Conservation (phyloP, 176 grass and related monocot genomes). For the Saccharum spontaneum region DNA sequence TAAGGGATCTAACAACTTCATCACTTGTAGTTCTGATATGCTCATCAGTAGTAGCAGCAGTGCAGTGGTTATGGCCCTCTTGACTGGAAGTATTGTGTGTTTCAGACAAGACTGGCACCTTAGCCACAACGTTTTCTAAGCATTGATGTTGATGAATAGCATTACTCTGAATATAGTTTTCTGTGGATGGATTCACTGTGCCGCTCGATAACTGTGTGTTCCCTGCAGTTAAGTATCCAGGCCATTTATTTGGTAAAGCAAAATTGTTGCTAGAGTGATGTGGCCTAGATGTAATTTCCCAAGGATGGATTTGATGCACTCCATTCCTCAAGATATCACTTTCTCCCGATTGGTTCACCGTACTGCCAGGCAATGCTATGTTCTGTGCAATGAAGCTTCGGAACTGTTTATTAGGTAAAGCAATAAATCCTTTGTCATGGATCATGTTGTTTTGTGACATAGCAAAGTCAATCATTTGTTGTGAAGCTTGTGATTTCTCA, state of each 20-base stretch:
- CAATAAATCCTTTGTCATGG: slow-evolving; percentile 10
- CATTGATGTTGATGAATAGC: slow-evolving; percentile 24
- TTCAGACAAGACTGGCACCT: slow-evolving; percentile 12
- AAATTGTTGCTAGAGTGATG: slow-evolving; percentile 18
- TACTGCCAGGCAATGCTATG: slow-evolving; percentile 25
- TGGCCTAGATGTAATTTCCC: slow-evolving; percentile 24
- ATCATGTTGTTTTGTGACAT: slow-evolving; percentile 27
- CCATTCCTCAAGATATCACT: slow-evolving; percentile 30
- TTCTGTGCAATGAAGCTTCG: slow-evolving; percentile 18
- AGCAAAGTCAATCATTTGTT: slow-evolving; percentile 22
- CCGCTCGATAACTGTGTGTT: slow-evolving; percentile 8
- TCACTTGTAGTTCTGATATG: slow-evolving; percentile 19
- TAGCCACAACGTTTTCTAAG: slow-evolving; percentile 21
- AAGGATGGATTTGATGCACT: slow-evolving; percentile 29
- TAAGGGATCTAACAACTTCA: neutral
- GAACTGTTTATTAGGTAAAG: slow-evolving; percentile 37
- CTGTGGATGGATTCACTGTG: slow-evolving; percentile 8
- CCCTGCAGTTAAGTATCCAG: slow-evolving; percentile 25
- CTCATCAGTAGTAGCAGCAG: slow-evolving; percentile 5
- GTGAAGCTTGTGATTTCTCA: slow-evolving; percentile 37
- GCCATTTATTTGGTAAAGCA: slow-evolving; percentile 27
- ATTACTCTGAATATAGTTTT: slow-evolving; percentile 19
- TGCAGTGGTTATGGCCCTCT: slow-evolving; percentile 11
- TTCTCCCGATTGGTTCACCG: slow-evolving; percentile 12
- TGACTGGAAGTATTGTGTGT: slow-evolving; percentile 1